Evolutionary conservation across 2,329 filamentous ascomycete genomes (phyloP).

Genomic region (Exserohilum rostratum): DNA sequence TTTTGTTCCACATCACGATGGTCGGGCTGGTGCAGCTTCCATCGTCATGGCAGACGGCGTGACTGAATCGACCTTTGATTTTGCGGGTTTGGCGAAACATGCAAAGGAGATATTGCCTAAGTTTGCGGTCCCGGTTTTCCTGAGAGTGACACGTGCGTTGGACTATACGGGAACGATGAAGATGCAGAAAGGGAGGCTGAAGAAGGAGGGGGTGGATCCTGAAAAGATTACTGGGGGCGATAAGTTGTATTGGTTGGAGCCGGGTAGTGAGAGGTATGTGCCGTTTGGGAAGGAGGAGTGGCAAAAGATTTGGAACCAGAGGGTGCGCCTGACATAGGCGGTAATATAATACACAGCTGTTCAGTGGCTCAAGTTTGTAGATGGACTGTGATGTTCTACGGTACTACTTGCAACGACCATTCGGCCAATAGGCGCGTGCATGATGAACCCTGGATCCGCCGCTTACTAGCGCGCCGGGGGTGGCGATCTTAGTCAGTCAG

Average conservation of each 20-base stretch:
- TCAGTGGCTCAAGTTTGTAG: no score
- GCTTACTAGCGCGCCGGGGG: background rate
- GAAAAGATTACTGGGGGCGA: slow-evolving; percentile 48
- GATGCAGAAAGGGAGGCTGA: slow-evolving; percentile 52
- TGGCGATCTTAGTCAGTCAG: slow-evolving; percentile 18
- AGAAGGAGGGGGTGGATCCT: slow-evolving; percentile 52
- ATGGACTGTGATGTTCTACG: no score
- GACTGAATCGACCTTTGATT: slow-evolving; percentile 40
- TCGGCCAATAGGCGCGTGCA: background rate
- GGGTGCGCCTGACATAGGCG: slow-evolving; percentile 24
- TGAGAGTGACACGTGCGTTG: slow-evolving; percentile 48
- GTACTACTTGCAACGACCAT: slow-evolving; percentile 7
- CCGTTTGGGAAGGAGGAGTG: slow-evolving; percentile 49
- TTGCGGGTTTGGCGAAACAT: slow-evolving; percentile 48
- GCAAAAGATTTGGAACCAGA: slow-evolving; percentile 40
- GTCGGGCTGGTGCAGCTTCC: slow-evolving; percentile 52
- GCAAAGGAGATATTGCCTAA: slow-evolving; percentile 49
- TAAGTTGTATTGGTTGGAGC: slow-evolving; percentile 52
- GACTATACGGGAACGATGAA: slow-evolving; percentile 57
- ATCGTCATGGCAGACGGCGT: slow-evolving; percentile 47
- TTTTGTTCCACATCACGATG: slow-evolving; percentile 52
- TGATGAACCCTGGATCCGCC: background rate
- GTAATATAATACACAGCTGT: no score
- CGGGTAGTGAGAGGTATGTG: slow-evolving; percentile 42
- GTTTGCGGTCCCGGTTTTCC: slow-evolving; percentile 55